phyloP scores from a whole-genome alignment of 176 grass and related monocot species.

The Cocos nucifera region DNA sequence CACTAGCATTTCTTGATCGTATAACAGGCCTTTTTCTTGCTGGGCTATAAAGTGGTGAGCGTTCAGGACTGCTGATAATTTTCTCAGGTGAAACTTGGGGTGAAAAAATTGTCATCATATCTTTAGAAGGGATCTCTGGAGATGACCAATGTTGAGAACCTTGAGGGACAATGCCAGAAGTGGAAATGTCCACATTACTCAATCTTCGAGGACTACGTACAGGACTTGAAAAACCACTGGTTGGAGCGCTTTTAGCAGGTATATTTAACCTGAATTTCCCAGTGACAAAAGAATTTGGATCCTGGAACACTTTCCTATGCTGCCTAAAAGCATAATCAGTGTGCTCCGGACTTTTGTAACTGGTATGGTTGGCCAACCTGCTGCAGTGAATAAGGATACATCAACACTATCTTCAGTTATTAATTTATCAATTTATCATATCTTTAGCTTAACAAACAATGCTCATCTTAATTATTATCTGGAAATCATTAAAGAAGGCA shows the following conservation, averaged over 20 bases:
- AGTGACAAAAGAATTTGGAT: conserved; percentile 42
- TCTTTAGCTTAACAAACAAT: neutral
- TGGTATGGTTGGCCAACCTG: conserved; percentile 36
- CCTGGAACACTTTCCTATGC: conserved; percentile 37
- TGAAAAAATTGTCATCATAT: conserved; percentile 35
- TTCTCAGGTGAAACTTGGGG: conserved; percentile 46
- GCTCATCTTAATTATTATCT: too few relatives aligned
- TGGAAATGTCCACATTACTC: conserved; percentile 44
- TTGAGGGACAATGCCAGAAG: conserved; percentile 21
- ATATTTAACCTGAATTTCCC: conserved; percentile 58
- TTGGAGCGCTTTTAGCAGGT: conserved; percentile 75
- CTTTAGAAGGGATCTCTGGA: conserved; percentile 33
- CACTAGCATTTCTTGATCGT: conserved; percentile 53
- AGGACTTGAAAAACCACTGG: conserved; percentile 67
- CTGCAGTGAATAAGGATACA: conserved; percentile 18
- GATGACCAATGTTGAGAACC: conserved; percentile 37
- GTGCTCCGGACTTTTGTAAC: conserved; percentile 37
- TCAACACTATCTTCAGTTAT: conserved; percentile 7
- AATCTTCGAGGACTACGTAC: conserved; percentile 57
- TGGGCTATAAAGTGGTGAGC: conserved; percentile 32
- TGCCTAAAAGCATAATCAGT: conserved; percentile 21
- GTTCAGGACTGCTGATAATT: conserved; percentile 41
- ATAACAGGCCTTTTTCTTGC: conserved; percentile 32
- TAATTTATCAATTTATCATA: neutral
- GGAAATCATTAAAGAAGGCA: too few relatives aligned